These are phyloP conservation scores for Lasiodiplodia citricola DNA, from an alignment of 2,329 filamentous ascomycete species.

Conservation along the genomic window DNA sequence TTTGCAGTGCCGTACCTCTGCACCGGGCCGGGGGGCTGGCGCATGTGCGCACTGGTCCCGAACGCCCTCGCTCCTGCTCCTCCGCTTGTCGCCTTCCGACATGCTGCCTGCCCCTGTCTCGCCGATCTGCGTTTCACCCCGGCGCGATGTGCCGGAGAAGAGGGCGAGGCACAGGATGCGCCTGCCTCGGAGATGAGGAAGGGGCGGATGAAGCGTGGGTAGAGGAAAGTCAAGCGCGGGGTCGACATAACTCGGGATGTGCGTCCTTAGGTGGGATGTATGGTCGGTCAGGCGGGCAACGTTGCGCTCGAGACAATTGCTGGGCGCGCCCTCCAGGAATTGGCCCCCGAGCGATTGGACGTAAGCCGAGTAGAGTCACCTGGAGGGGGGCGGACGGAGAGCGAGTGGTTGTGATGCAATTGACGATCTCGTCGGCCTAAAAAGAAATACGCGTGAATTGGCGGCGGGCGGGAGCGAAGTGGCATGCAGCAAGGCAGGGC, in stretches of 20 bases:
- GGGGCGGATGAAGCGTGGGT: slow-evolving; percentile 51
- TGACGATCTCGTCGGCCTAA: slow-evolving; percentile 4
- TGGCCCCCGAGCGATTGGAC: not conserved
- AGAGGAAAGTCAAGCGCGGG: slow-evolving; percentile 53
- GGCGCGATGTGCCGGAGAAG: not conserved
- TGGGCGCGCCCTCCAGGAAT: too few species aligned
- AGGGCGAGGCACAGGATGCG: not conserved
- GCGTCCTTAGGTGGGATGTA: not conserved
- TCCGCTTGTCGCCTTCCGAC: slow-evolving; percentile 6
- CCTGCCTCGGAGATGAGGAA: slow-evolving; percentile 26
- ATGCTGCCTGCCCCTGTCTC: slow-evolving; percentile 9
- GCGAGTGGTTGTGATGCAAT: not conserved
- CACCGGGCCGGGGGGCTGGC: slow-evolving; percentile 28
- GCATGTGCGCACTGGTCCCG: not conserved
- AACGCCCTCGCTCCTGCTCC: slow-evolving; percentile 9
- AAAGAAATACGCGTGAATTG: slow-evolving; percentile 5
- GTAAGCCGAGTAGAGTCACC: not conserved
- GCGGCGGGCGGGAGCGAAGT: slow-evolving; percentile 13
- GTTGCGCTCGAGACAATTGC: not conserved
- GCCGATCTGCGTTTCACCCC: slow-evolving; percentile 14
- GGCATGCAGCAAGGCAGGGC: slow-evolving; percentile 9
- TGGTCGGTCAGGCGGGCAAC: not conserved
- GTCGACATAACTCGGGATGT: slow-evolving; percentile 43
- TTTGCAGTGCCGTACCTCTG: slow-evolving; percentile 56
- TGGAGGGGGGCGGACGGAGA: not conserved